Evolutionary conservation across 495 filamentous ascomycete species (phyloP).

Genomic region (Evernia prunastri): DNA sequence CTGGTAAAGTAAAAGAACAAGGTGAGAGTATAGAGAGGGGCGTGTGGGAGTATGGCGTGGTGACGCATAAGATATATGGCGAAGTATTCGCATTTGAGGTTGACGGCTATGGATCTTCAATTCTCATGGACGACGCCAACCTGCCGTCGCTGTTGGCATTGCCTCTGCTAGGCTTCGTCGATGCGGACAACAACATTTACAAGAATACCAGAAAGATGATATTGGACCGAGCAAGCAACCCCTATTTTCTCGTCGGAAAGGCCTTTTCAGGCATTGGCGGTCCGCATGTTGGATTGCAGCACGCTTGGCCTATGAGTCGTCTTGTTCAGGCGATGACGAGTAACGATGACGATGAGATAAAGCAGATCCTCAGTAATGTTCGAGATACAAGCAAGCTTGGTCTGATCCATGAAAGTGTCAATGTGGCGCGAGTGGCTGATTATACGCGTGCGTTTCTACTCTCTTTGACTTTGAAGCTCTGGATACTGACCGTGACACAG

Average conservation of each 20-base stretch:
- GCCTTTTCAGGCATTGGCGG: conserved; percentile 86
- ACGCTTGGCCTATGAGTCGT: conserved; percentile 97
- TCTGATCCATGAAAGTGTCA: conserved; percentile 85
- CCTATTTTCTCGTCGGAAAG: conserved; percentile 77
- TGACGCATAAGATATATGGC: conserved; percentile 75
- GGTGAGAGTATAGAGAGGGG: conserved; percentile 65
- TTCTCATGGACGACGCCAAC: conserved; percentile 98
- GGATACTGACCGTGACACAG: conserved; percentile 38
- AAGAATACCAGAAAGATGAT: conserved; percentile 91
- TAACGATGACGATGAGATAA: conserved; percentile 81
- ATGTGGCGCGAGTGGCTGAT: conserved; percentile 64
- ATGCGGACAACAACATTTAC: conserved; percentile 60
- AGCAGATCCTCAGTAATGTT: conserved; percentile 61
- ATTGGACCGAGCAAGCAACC: conserved; percentile 69
- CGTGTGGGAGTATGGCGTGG: conserved; percentile 83
- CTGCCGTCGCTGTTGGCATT: conserved; percentile 84
- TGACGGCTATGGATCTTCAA: conserved; percentile 85
- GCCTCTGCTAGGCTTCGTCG: conserved; percentile 79
- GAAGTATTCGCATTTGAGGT: conserved; percentile 95
- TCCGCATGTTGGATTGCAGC: conserved; percentile 67
- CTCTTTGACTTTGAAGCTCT: not conserved
- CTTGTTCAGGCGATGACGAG: conserved; percentile 86
- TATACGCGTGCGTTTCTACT: conserved; percentile 61
- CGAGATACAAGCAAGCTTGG: conserved; percentile 66
- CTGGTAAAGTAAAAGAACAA: conserved; percentile 51